Conservation (phyloP, 148 eudicot genomes). For the Amaranthus palmeri region DNA sequence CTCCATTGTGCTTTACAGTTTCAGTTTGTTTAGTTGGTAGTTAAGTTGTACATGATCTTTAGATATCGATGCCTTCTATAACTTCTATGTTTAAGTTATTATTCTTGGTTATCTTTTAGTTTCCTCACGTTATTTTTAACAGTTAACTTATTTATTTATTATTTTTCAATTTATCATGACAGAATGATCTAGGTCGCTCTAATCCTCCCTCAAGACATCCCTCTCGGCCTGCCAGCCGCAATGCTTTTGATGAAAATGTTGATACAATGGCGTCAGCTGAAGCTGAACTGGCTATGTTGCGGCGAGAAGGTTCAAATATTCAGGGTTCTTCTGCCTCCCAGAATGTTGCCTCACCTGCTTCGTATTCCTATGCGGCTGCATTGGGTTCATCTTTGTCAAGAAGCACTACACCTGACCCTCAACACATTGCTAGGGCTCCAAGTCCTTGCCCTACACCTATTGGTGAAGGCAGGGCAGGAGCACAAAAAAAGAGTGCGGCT, state of each 20-base stretch:
- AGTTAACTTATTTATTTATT: background rate
- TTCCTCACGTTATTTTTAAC: background rate
- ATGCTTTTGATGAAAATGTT: slow-evolving; percentile 61
- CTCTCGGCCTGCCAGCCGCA: slow-evolving; percentile 91
- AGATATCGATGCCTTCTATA: background rate
- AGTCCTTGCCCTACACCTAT: slow-evolving; percentile 94
- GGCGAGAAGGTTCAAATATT: slow-evolving; percentile 33
- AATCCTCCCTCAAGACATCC: slow-evolving; percentile 71
- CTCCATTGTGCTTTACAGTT: background rate
- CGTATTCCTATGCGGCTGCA: slow-evolving; percentile 88
- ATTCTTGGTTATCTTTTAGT: background rate
- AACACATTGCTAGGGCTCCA: slow-evolving; percentile 73
- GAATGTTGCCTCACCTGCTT: slow-evolving; percentile 40
- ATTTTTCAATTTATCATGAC: slow-evolving; percentile 12
- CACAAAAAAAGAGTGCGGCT: slow-evolving; percentile 51
- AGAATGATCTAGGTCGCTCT: slow-evolving; percentile 71
- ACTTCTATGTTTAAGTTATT: background rate
- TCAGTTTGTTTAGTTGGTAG: background rate
- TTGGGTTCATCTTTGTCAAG: slow-evolving; percentile 83
- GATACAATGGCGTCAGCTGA: slow-evolving; percentile 50
- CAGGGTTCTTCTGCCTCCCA: slow-evolving; percentile 46
- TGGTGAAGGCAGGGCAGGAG: slow-evolving; percentile 65
- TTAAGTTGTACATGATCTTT: background rate
- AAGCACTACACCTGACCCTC: slow-evolving; percentile 94
- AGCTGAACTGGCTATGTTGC: slow-evolving; percentile 62